These are phyloP conservation scores for Aspergillus pseudoglaucus DNA, from an alignment of 2,329 filamentous ascomycete species.

Conservation along the genomic window DNA sequence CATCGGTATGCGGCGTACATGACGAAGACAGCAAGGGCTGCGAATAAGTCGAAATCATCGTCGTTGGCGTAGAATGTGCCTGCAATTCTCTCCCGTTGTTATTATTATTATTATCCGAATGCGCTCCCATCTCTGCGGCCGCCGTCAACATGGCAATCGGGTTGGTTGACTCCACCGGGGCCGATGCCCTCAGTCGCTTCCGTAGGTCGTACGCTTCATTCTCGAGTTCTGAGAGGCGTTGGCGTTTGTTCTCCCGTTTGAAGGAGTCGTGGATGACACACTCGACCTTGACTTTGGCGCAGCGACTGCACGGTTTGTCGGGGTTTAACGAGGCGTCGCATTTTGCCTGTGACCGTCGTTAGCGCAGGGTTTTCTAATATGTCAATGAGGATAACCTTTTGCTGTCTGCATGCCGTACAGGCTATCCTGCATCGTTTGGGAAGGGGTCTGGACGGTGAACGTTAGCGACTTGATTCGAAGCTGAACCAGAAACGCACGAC, in stretches of 20 bases:
- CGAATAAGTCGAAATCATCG: slow-evolving; percentile 12
- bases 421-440: slow-evolving; percentile 32
- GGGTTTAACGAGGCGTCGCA: slow-evolving; percentile 35
- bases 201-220: slow-evolving; percentile 33
- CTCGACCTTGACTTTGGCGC: slow-evolving; percentile 27
- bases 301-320: slow-evolving; percentile 32
- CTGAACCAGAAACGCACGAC: slow-evolving; percentile 6
- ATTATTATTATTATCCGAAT: slow-evolving; percentile 5
- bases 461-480: slow-evolving; percentile 7
- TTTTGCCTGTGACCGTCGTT: slow-evolving; percentile 20
- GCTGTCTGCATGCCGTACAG: slow-evolving; percentile 40
- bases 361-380: background rate
- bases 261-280: slow-evolving; percentile 39
- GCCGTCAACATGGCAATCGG: slow-evolving; percentile 25
- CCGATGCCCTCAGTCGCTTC: slow-evolving; percentile 24
- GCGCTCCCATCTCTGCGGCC: slow-evolving; percentile 25
- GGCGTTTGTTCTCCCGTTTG: slow-evolving; percentile 38
- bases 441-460: background rate
- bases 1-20: slow-evolving; percentile 11
- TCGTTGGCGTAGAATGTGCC: slow-evolving; percentile 11
- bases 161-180: slow-evolving; percentile 14
- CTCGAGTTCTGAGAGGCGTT: slow-evolving; percentile 33
- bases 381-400: slow-evolving; percentile 24
- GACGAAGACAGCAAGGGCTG: slow-evolving; percentile 16
- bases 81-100: background rate